Conservation (phyloP, 805 yeast species). For the Candida awuae region DNA sequence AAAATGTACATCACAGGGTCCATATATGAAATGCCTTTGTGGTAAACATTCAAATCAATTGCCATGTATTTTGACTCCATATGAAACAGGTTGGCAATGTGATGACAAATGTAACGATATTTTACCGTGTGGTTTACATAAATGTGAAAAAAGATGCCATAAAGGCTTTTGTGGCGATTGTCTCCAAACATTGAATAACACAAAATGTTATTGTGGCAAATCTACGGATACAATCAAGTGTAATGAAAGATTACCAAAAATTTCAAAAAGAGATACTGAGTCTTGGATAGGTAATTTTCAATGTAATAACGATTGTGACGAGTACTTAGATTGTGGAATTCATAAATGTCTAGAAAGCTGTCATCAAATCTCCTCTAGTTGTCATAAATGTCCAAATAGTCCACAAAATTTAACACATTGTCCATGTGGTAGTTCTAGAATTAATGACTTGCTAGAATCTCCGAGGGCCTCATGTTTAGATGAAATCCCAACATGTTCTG, state of each 20-base stretch:
- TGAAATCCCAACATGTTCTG: slow-evolving; percentile 68
- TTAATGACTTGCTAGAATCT: slow-evolving; percentile 29
- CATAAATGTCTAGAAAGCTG: slow-evolving; percentile 47
- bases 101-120: slow-evolving; percentile 48
- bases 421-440: slow-evolving; percentile 66
- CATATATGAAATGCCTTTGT: slow-evolving; percentile 62
- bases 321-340: slow-evolving; percentile 53
- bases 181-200: slow-evolving; percentile 33
- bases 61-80: slow-evolving; percentile 70
- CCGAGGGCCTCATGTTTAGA: slow-evolving; percentile 60
- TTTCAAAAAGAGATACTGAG: slow-evolving; percentile 16
- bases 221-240: slow-evolving; percentile 38
- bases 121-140: slow-evolving; percentile 67
- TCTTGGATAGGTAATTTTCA: slow-evolving; percentile 45
- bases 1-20: slow-evolving; percentile 71
- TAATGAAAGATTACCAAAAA: slow-evolving; percentile 34
- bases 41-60: slow-evolving; percentile 58
- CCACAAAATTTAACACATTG: slow-evolving; percentile 59
- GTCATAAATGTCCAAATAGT: slow-evolving; percentile 49
- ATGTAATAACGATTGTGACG: slow-evolving; percentile 39
- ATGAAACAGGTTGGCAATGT: slow-evolving; percentile 62
- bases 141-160: slow-evolving; percentile 60
- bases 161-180: slow-evolving; percentile 79
- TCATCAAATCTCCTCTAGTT: slow-evolving; percentile 36
- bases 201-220: slow-evolving; percentile 72